Evolutionary conservation across 257 asterid species (phyloP).

Genomic region (Solanum virginianum): DNA sequence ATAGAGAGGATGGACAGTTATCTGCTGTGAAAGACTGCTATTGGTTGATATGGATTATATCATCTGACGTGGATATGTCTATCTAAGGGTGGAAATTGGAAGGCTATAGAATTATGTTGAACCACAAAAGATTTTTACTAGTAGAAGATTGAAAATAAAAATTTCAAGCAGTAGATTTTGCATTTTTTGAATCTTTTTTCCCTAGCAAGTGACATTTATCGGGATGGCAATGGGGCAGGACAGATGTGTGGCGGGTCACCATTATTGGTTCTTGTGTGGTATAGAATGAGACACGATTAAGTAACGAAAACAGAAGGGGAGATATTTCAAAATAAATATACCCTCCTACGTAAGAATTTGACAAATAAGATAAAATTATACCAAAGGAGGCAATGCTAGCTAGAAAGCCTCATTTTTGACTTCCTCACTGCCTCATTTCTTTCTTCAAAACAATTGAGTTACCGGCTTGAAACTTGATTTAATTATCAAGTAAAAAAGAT

Average conservation of each 20-base stretch:
- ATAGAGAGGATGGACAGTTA: not conserved
- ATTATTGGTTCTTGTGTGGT: not conserved
- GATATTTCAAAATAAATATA: not conserved
- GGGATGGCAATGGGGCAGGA: no score
- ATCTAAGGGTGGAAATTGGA: constrained; percentile 12
- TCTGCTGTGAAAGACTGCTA: constrained; percentile 12
- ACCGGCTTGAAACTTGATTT: no score
- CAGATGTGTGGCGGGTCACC: no score
- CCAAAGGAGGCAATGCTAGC: no score
- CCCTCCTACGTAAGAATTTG: not conserved
- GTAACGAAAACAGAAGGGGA: not conserved
- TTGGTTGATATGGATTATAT: constrained; percentile 29
- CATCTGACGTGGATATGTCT: constrained; percentile 24
- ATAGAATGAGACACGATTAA: not conserved
- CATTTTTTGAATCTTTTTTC: not conserved
- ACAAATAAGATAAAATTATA: no score
- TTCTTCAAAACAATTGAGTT: no score
- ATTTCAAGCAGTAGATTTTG: not conserved
- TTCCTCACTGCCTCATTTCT: no score
- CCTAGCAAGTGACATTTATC: not conserved
- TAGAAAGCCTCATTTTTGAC: no score
- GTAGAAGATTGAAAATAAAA: not conserved
- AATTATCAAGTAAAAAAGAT: no score
- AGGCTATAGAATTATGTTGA: not conserved
- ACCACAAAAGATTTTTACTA: not conserved